Evolutionary conservation across 202 grass and related monocot genomes (phyloP).

Genomic region (Alloteropsis angusta): DNA sequence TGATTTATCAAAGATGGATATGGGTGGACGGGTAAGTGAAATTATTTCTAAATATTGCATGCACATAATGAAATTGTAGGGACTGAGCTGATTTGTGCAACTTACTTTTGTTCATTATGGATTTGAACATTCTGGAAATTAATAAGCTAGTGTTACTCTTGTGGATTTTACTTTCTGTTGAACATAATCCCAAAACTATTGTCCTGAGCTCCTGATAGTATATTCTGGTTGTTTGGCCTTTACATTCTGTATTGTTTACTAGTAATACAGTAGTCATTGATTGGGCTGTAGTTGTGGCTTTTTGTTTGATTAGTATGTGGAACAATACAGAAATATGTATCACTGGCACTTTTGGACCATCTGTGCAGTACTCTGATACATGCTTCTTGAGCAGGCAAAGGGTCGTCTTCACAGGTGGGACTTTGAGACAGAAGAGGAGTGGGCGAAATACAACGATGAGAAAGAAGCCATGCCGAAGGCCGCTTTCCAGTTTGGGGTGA

Average conservation of each 20-base stretch:
- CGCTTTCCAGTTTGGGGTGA: slow-evolving; percentile 96
- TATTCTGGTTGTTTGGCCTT: background rate
- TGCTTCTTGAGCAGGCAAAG: slow-evolving; percentile 56
- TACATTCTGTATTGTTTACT: background rate
- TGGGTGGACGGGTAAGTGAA: slow-evolving; percentile 89
- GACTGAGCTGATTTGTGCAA: background rate
- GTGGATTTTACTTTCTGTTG: background rate
- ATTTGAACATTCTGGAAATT: background rate
- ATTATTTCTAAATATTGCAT: background rate
- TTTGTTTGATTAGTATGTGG: too few species aligned
- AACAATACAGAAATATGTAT: background rate
- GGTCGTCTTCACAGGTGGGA: slow-evolving; percentile 94
- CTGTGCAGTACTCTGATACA: slow-evolving; percentile 9
- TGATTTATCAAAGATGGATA: slow-evolving; percentile 98
- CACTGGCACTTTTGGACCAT: background rate
- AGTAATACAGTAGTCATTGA: background rate
- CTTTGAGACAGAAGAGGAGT: slow-evolving; percentile 93
- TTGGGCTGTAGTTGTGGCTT: too few species aligned
- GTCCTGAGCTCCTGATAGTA: background rate
- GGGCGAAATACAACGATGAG: slow-evolving; percentile 69
- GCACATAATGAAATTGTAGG: background rate
- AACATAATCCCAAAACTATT: background rate
- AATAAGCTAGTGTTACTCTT: too few species aligned
- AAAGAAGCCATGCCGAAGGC: slow-evolving; percentile 99
- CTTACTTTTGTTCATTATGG: background rate